Base-by-base conservation (phyloP, 2,329 filamentous ascomycete species). In the Cercospora sp. region DNA sequence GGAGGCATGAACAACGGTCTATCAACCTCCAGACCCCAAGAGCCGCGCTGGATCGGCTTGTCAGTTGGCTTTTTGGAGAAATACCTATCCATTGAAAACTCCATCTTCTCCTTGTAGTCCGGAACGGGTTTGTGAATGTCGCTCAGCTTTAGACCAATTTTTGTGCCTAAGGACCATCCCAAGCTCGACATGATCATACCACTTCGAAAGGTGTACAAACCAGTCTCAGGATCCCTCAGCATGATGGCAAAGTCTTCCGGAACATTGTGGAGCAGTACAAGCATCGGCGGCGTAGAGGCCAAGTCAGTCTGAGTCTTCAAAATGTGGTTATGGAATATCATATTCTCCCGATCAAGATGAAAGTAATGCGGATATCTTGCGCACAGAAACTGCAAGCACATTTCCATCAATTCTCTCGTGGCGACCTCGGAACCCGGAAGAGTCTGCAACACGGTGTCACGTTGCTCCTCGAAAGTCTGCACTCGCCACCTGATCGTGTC, bases 321-420 rank as follows among this genome's bases (percentile, higher is more conserved):
- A 37, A 97, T 90, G 37, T 78, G 79, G 77, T 97, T 97, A 70
- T 87, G 81, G 66, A 97, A 86, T 2, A 86, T 77, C 45, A 82
- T 85, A 3, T 84, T 85, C 21, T 87, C 81, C 1, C 75, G 73
- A 65, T 85, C 84, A 0, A 92, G 77, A 3, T 82, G 82, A 78
- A 97, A 97, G 72, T 91, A 89, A 5, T 89, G 85, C 0, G 93
- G 92, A 75, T 96, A 96, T 3, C 92, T 85, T 3, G 87, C 85
- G 69, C 88, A 91, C n/a, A 94, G 80, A 72, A 94, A 96, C 71
- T 94, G 91, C 3, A 97, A 73, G 2, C 84, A 85, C 88, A 94
- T 93, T 78, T 97, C 93, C 92, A 95, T 94, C 5, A 95, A 82
- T 74, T 97, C 93, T 76, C 93, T 93, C 77, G 90, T 92, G 0